A percentile compares a stretch with the other conserved stretches of the same genome.
Conservation (phyloP, 2,329 filamentous ascomycete genomes). For the Colletotrichum navitas region DNA sequence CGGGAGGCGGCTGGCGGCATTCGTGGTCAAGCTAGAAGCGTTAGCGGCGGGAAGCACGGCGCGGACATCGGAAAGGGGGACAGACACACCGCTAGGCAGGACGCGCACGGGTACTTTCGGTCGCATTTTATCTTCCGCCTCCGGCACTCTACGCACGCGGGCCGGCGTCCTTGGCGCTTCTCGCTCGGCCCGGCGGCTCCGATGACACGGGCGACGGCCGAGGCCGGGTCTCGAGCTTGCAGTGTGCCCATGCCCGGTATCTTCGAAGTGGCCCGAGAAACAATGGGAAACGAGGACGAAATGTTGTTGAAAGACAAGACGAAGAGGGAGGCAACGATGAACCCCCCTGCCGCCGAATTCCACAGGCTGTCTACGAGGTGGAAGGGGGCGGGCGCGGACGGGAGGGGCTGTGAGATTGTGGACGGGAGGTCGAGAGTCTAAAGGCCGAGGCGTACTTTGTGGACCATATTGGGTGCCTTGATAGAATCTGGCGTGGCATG, state of each 20-base stretch:
- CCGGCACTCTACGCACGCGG: conserved; percentile 69
- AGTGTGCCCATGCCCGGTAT: background rate
- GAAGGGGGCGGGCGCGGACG: background rate
- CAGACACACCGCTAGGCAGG: conserved; percentile 66
- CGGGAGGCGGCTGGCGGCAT: conserved; percentile 11
- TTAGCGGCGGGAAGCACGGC: background rate
- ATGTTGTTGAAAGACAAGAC: too few relatives aligned
- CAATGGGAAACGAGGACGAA: too few relatives aligned
- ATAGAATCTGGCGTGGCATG: background rate
- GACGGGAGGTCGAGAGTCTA: background rate
- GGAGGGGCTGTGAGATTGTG: background rate
- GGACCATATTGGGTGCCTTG: background rate
- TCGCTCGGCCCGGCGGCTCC: background rate
- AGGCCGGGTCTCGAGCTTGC: too few relatives aligned
- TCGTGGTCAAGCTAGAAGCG: conserved; percentile 11
- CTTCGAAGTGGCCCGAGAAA: background rate
- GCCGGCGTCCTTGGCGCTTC: conserved; percentile 27
- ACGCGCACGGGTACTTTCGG: conserved; percentile 68
- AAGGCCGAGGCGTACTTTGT: background rate
- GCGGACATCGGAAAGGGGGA: background rate
- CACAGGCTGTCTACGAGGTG: background rate
- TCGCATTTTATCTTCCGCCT: conserved; percentile 74
- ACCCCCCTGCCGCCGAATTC: background rate
- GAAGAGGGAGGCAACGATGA: background rate
- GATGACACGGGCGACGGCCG: background rate